These are phyloP conservation scores for Venturia asperata DNA, from an alignment of 2,329 filamentous ascomycete genomes.

Conservation along the genomic window DNA sequence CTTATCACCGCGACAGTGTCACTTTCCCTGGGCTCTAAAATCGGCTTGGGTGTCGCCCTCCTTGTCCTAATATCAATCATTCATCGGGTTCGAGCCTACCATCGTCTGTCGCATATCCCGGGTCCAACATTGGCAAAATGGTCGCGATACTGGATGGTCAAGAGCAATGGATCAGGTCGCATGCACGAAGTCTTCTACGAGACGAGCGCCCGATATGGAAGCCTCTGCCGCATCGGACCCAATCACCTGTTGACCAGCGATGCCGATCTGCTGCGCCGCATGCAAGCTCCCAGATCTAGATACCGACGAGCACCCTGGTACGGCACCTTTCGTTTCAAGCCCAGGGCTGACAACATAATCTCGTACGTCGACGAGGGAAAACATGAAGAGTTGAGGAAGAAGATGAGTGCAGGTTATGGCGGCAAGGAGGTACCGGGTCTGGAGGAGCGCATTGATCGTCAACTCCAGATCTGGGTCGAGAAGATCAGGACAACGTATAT, in stretches of 20 bases:
- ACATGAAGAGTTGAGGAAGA: slow-evolving; percentile 17
- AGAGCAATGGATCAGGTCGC: slow-evolving; percentile 31
- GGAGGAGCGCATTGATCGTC: slow-evolving; percentile 34
- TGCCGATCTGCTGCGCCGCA: slow-evolving; percentile 16
- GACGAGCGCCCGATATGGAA: slow-evolving; percentile 34
- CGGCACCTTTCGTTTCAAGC: slow-evolving; percentile 19
- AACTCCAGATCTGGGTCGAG: slow-evolving; percentile 29
- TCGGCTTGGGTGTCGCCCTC: neutral
- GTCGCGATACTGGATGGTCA: slow-evolving; percentile 34
- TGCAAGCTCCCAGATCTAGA: slow-evolving; percentile 16
- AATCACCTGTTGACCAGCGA: slow-evolving; percentile 18
- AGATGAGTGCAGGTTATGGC: slow-evolving; percentile 26
- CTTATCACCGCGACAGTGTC: neutral
- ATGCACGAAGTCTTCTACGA: slow-evolving; percentile 35
- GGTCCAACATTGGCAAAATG: slow-evolving; percentile 34
- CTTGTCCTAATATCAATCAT: slow-evolving; percentile 13
- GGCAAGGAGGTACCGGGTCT: slow-evolving; percentile 35
- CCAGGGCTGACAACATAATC: slow-evolving; percentile 19
- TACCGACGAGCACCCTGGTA: slow-evolving; percentile 17
- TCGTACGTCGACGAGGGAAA: slow-evolving; percentile 8
- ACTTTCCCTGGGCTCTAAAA: neutral
- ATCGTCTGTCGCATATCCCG: slow-evolving; percentile 18
- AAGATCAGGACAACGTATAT: slow-evolving; percentile 32
- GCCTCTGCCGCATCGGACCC: slow-evolving; percentile 26
- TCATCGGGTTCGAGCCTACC: slow-evolving; percentile 9